phyloP scores from a whole-genome alignment of 1,284 basidiomycete species.

The Ustilago bromivora region DNA sequence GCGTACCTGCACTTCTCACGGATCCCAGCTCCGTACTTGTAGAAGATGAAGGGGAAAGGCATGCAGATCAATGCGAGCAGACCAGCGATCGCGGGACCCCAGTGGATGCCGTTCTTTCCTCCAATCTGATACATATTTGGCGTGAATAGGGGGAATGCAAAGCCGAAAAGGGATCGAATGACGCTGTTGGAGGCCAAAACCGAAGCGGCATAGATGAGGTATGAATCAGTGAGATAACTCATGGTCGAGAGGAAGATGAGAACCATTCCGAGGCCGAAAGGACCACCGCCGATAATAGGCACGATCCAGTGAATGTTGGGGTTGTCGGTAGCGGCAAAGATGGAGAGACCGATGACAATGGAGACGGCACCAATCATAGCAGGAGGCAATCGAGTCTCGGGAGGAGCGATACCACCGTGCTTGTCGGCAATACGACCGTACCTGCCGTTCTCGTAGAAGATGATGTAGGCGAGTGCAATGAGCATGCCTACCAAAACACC shows the following conservation, averaged over 20 bases:
- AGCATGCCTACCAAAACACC: slow-evolving; percentile 68
- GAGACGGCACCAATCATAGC: slow-evolving; percentile 67
- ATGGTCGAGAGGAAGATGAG: slow-evolving; percentile 74
- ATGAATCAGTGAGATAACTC: slow-evolving; percentile 73
- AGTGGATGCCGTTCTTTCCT: slow-evolving; percentile 76
- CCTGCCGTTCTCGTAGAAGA: slow-evolving; percentile 59
- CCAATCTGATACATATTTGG: slow-evolving; percentile 72
- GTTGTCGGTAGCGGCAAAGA: slow-evolving; percentile 57
- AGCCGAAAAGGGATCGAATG: slow-evolving; percentile 76
- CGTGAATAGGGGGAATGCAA: slow-evolving; percentile 73
- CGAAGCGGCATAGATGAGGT: slow-evolving; percentile 72
- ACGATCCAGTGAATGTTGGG: slow-evolving; percentile 69
- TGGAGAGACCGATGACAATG: slow-evolving; percentile 71
- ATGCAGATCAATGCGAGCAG: slow-evolving; percentile 78
- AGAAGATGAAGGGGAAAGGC: slow-evolving; percentile 76
- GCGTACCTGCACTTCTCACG: slow-evolving; percentile 71
- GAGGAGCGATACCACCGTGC: slow-evolving; percentile 62
- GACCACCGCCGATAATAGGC: slow-evolving; percentile 50
- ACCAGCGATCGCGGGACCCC: slow-evolving; percentile 80
- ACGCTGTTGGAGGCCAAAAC: slow-evolving; percentile 78
- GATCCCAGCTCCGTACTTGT: slow-evolving; percentile 72
- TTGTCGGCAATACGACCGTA: slow-evolving; percentile 50
- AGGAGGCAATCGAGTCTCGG: slow-evolving; percentile 57
- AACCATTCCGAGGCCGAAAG: slow-evolving; percentile 68
- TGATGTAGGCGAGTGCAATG: slow-evolving; percentile 52